Evolutionary conservation across 1,284 basidiomycete species (phyloP).

Genomic region (Tylopilus sp.): DNA sequence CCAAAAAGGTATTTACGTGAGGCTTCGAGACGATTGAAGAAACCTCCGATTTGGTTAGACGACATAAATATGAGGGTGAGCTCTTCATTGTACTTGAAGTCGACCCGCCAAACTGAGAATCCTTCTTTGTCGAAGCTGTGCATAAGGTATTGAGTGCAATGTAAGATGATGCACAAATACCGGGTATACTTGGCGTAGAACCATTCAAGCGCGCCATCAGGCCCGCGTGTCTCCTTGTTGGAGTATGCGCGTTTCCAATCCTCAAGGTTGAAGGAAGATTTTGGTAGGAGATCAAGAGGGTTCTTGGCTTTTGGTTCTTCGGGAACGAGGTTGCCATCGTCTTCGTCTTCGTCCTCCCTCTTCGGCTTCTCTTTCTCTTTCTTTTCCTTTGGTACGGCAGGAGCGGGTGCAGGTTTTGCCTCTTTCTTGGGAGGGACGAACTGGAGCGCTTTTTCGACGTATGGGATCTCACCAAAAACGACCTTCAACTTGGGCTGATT

Average conservation of each 20-base stretch:
- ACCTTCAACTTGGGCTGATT: slow-evolving; percentile 76
- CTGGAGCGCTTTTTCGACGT: slow-evolving; percentile 69
- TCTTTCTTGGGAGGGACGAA: slow-evolving; percentile 77
- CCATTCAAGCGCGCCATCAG: slow-evolving; percentile 77
- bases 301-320: slow-evolving; percentile 85
- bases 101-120: slow-evolving; percentile 88
- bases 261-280: slow-evolving; percentile 91
- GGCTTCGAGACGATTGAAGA: slow-evolving; percentile 96
- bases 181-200: slow-evolving; percentile 79
- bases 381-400: slow-evolving; percentile 46
- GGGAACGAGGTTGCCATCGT: slow-evolving; percentile 58
- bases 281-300: slow-evolving; percentile 89
- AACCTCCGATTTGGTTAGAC: slow-evolving; percentile 84
- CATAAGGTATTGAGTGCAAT: slow-evolving; percentile 24
- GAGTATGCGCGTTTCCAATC: slow-evolving; percentile 99
- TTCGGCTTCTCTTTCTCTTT: slow-evolving; percentile 62
- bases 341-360: slow-evolving; percentile 63
- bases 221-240: slow-evolving; percentile 89
- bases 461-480: slow-evolving; percentile 60
- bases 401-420: slow-evolving; percentile 40
- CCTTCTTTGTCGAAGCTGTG: slow-evolving; percentile 85
- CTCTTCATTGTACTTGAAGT: slow-evolving; percentile 98
- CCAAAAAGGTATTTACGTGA: slow-evolving; percentile 95
- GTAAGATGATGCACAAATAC: background rate
- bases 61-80: slow-evolving; percentile 93